phyloP scores from a whole-genome alignment of 306 rosid species.

The Ammopiptanthus mongolicus region DNA sequence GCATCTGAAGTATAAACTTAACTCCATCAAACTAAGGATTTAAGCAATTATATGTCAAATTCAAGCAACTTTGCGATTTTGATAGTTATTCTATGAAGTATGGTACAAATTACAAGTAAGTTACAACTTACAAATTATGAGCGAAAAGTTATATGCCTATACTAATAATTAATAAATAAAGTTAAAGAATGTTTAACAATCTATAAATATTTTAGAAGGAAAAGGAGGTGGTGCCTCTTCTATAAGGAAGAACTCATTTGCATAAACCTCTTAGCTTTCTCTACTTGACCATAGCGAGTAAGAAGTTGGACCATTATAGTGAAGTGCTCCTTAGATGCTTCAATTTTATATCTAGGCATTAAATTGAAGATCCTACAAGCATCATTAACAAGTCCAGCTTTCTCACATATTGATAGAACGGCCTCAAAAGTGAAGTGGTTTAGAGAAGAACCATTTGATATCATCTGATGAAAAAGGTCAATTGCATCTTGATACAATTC shows the following conservation, averaged over 20 bases:
- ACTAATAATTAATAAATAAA: background rate
- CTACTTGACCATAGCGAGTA: constrained; percentile 43
- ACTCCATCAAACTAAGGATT: background rate
- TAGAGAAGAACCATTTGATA: constrained; percentile 39
- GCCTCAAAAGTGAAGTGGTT: constrained; percentile 61
- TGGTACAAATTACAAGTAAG: background rate
- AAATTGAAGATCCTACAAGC: constrained; percentile 51
- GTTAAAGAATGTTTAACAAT: constrained; percentile 3
- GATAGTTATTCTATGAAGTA: background rate
- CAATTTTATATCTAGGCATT: constrained; percentile 51
- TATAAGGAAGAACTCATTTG: constrained; percentile 43
- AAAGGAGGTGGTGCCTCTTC: background rate
- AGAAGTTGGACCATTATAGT: constrained; percentile 50
- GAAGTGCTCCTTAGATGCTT: constrained; percentile 50
- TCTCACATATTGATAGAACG: constrained; percentile 56
- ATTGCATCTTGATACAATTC: constrained; percentile 49
- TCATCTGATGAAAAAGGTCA: constrained; percentile 52
- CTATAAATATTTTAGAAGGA: constrained; percentile 10
- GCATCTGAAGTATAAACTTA: too few relatives aligned
- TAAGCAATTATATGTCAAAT: background rate
- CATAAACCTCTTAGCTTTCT: constrained; percentile 55
- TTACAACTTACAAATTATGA: background rate
- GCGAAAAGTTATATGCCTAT: background rate
- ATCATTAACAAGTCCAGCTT: constrained; percentile 62
- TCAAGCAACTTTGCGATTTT: background rate